phyloP scores from a whole-genome alignment of 2,329 filamentous ascomycete species.

The Sclerotinia trifoliorum region DNA sequence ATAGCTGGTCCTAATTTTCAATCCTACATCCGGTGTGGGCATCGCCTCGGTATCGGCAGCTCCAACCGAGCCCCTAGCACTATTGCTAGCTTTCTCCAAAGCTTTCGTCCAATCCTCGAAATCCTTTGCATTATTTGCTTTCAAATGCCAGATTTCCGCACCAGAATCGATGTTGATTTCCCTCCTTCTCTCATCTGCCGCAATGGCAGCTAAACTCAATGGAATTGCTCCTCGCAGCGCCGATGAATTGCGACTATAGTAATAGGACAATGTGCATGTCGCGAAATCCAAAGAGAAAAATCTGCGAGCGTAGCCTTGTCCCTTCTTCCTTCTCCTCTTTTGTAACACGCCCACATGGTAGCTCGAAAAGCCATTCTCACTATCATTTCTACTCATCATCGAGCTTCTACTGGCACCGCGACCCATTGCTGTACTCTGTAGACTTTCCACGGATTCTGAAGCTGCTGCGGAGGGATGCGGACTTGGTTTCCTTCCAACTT shows the following conservation, averaged over 20 bases:
- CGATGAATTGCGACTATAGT: slow-evolving; percentile 89
- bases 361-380: slow-evolving; percentile 46
- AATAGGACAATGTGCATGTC: slow-evolving; percentile 93
- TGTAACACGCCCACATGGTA: slow-evolving; percentile 83
- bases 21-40: slow-evolving; percentile 34
- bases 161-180: slow-evolving; percentile 97
- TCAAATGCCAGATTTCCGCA: slow-evolving; percentile 94
- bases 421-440: slow-evolving; percentile 47
- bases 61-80: slow-evolving; percentile 47
- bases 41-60: slow-evolving; percentile 45
- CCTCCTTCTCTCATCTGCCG: slow-evolving; percentile 80
- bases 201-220: slow-evolving; percentile 84
- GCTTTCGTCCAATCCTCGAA: slow-evolving; percentile 86
- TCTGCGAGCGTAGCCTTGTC: slow-evolving; percentile 86
- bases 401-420: slow-evolving; percentile 46
- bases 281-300: slow-evolving; percentile 97
- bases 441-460: slow-evolving; percentile 59
- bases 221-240: slow-evolving; percentile 90
- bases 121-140: slow-evolving; percentile 76
- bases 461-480: slow-evolving; percentile 47
- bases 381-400: slow-evolving; percentile 54
- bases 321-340: slow-evolving; percentile 89
- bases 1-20: slow-evolving; percentile 39
- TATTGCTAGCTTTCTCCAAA: slow-evolving; percentile 75
- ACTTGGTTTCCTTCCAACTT: slow-evolving; percentile 48